A percentile compares a stretch with the other conserved stretches of the same genome.
These are phyloP conservation scores for Kodamaea restingae DNA, from an alignment of 805 yeast species.

Conservation along the genomic window DNA sequence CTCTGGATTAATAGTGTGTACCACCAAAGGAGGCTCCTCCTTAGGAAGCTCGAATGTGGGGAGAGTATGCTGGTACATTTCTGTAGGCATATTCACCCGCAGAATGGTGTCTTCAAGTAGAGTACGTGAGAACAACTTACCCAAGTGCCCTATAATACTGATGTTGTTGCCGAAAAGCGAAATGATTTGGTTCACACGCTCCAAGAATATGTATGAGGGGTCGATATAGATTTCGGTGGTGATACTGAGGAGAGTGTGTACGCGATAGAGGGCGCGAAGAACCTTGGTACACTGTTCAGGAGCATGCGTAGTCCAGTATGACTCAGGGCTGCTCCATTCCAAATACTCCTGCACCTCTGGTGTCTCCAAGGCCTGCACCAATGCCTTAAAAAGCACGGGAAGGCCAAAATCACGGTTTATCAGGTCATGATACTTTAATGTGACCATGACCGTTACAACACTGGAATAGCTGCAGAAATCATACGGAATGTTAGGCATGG, in stretches of 20 bases:
- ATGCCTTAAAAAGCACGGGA: slow-evolving; percentile 31
- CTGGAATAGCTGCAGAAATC: slow-evolving; percentile 58
- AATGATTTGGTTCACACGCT: slow-evolving; percentile 39
- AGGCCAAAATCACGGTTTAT: slow-evolving; percentile 48
- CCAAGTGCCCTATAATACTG: slow-evolving; percentile 36
- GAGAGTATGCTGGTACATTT: slow-evolving; percentile 42
- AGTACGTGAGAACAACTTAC: slow-evolving; percentile 46
- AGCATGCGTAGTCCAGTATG: slow-evolving; percentile 35
- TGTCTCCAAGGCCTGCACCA: slow-evolving; percentile 26
- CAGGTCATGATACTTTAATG: slow-evolving; percentile 54
- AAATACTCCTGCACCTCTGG: slow-evolving; percentile 29
- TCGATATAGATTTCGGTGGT: slow-evolving; percentile 56
- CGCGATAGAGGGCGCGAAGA: slow-evolving; percentile 31
- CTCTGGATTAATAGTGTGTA: slow-evolving; percentile 42
- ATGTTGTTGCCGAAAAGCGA: slow-evolving; percentile 36
- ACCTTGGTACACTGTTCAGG: slow-evolving; percentile 27
- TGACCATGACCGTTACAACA: slow-evolving; percentile 48
- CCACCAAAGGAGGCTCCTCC: slow-evolving; percentile 38
- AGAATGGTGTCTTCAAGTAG: slow-evolving; percentile 56
- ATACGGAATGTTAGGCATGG: slow-evolving; percentile 53
- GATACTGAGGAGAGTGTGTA: slow-evolving; percentile 46
- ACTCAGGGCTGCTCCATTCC: slow-evolving; percentile 21
- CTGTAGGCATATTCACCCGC: slow-evolving; percentile 45
- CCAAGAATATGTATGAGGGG: slow-evolving; percentile 47
- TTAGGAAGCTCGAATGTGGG: slow-evolving; percentile 25